Base-by-base conservation (phyloP, 495 filamentous ascomycete species). In the Aspergillus homomorphus region DNA sequence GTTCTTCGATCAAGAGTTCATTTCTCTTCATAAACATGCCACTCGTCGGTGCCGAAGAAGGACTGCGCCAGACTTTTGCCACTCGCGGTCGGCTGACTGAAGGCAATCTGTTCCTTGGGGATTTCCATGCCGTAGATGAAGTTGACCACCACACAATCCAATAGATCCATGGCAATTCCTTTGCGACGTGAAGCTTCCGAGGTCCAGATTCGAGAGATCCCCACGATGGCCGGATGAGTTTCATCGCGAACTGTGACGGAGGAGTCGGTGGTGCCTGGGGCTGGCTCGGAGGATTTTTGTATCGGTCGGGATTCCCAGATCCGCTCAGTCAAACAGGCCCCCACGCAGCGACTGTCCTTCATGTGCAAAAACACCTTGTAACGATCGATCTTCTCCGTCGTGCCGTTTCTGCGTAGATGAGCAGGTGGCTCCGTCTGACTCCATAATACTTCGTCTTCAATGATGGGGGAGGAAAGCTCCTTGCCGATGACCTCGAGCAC, bases 11-110 rank as follows among this genome's bases (percentile, higher is more conserved):
- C 33, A 12, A 38, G 33, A 12, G 15, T 38, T 65, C 63, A 68
- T 30, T 62, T 66, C 59, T 80, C 79, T 50, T 74, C 69, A 69
- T 82, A 83, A 41, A 82, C 78, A 73, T 77, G 77, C 80, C 80
- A 83, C 50, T 72, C 73, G 55, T 72, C 71, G 43, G 77, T 70
- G 2, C 79, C 80, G 58, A 88, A 89, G 73, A 87, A 90, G 43
- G 76, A 78, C 68, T 81, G 76, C 12, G 88, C 87, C 58, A 90
- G 72, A 42, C 67, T 63, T 21, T 77, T 80, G 21, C 87, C 87
- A 64, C 84, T 88, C 64, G 85, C 86, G 2, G 87, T 90, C n/a
- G 87, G 86, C 63, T 90, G 88, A 66, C 86, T 89, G 66, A 90
- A 90, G 20, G 87, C 87, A 28, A 90, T 78, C 62, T 79, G 67